Base-by-base conservation (phyloP, 805 yeast species). In the Ogataea angusta region DNA sequence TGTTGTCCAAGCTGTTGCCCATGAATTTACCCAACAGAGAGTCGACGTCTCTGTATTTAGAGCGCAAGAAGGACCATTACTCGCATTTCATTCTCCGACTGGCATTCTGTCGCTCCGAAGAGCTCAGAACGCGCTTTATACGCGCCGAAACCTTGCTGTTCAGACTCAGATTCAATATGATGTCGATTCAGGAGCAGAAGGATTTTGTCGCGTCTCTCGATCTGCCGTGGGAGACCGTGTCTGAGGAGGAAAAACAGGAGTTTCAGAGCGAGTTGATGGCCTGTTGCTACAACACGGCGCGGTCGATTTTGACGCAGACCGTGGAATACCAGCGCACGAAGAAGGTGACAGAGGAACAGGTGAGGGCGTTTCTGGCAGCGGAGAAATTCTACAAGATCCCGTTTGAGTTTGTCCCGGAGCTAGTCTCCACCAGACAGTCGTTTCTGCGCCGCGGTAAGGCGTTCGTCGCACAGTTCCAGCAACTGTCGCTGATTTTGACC, bases 101-200 rank as follows among this genome's bases (percentile, higher is more conserved):
- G 28, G 96, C 95, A 33, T 93, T 93, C 59, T 86, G 97, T 58
- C 79, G 95, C 47, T 76, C 80, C 3, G 86, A 85, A 36, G 98
- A 91, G 45, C 71, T 90, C 36, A 75, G 97, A 47, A 76, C 73
- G 25, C 78, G 91, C 57, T 91, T 93, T 54, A 69, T 86, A 23
- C 75, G 78, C 50, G 79, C 89, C 23, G 99, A 93, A 59, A 69
- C 84, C 0, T 64, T 73, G 10, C 67, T 93, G 29, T 89, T 93
- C 65, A 79, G 75, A 54, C 66, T 89, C 34, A 72, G 99, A 47
- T 91, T 76, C 59, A 73, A 73, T 46, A 62, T 72, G 57, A 68
- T 86, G 43, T 81, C 82, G 26, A 67, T 76, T 0, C 59, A 62
- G 6, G 96, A 89, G 51, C 90, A 85, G 51, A 70, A 72, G 30